A percentile compares a stretch with the other conserved stretches of the same genome.
Evolutionary conservation across 2,329 filamentous ascomycete species (phyloP).

Genomic region (Monascus ruber): DNA sequence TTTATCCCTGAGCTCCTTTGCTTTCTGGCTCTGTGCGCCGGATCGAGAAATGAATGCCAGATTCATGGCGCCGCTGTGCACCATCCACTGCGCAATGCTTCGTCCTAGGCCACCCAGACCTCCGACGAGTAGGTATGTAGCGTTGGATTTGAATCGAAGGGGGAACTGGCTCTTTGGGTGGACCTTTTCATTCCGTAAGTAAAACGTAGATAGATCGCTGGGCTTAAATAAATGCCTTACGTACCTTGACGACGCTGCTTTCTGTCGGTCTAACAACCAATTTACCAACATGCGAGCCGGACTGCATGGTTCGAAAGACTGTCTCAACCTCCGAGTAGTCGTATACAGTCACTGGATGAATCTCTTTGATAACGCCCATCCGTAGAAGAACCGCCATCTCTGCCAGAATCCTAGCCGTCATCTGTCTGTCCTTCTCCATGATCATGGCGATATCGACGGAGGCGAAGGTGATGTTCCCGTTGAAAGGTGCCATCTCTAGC

Average conservation of each 20-base stretch:
- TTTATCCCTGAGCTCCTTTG: no score
- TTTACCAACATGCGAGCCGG: constrained; percentile 28
- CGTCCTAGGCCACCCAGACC: constrained; percentile 46
- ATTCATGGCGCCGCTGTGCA: constrained; percentile 33
- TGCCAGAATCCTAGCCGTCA: no score
- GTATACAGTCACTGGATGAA: constrained; percentile 12
- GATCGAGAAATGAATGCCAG: no score
- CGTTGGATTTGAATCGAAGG: constrained; percentile 3
- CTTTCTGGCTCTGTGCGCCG: no score
- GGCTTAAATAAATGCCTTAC: not conserved
- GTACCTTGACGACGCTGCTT: not conserved
- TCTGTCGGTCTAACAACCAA: constrained; percentile 16
- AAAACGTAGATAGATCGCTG: not conserved
- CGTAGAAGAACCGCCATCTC: no score
- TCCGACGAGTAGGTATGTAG: constrained; percentile 44
- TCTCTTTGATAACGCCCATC: no score
- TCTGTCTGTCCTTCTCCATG: not conserved
- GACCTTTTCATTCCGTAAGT: not conserved
- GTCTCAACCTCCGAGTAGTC: constrained; percentile 12
- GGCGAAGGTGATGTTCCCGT: constrained; percentile 6
- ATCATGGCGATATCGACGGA: constrained; percentile 7
- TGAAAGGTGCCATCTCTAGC: not conserved
- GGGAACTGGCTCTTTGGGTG: not conserved
- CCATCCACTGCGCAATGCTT: constrained; percentile 39
- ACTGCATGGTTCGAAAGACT: constrained; percentile 19